Percentiles rank a stretch among this genome's conserved stretches.
Evolutionary conservation across 2,329 filamentous ascomycete species (phyloP).

Genomic region (Fusarium sp.): DNA sequence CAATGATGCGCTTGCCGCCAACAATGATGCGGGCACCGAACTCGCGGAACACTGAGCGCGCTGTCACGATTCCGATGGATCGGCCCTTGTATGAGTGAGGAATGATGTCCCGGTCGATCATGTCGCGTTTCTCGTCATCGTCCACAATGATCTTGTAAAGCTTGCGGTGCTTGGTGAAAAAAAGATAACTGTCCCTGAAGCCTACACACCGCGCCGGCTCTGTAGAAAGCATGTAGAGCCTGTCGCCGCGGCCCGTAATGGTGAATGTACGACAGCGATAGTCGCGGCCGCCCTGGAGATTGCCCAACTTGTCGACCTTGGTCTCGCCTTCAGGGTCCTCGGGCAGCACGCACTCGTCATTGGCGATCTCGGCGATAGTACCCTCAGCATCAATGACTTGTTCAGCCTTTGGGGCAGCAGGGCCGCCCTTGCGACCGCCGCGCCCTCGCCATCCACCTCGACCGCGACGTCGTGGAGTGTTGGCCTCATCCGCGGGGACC

Average conservation of each 20-base stretch:
- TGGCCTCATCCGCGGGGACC: constrained; percentile 67
- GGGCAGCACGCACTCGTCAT: constrained; percentile 92
- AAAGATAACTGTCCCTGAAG: constrained; percentile 97
- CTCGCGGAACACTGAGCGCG: constrained; percentile 95
- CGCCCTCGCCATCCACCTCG: constrained; percentile 80
- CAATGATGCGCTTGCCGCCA: constrained; percentile 86
- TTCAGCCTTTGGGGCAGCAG: constrained; percentile 82
- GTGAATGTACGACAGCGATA: constrained; percentile 98
- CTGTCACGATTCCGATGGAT: constrained; percentile 96
- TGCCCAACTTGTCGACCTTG: constrained; percentile 93
- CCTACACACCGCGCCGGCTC: constrained; percentile 97
- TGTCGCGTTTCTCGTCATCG: constrained; percentile 95
- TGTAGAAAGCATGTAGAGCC: constrained; percentile 98
- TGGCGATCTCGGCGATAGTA: constrained; percentile 88
- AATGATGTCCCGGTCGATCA: constrained; percentile 96
- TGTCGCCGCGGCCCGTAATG: constrained; percentile 84
- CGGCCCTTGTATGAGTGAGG: constrained; percentile 99
- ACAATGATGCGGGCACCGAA: constrained; percentile 96
- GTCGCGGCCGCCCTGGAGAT: constrained; percentile 86
- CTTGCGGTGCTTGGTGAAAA: constrained; percentile 97
- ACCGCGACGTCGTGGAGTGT: constrained; percentile 75
- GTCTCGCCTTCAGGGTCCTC: constrained; percentile 90
- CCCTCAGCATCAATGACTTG: constrained; percentile 95
- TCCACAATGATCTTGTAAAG: constrained; percentile 99
- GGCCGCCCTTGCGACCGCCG: constrained; percentile 77